Percentiles rank a stretch among this genome's conserved stretches.
These are phyloP conservation scores for Brachypodium distachyon DNA, from an alignment of 202 grass and related monocot genomes.

Conservation along the genomic window DNA sequence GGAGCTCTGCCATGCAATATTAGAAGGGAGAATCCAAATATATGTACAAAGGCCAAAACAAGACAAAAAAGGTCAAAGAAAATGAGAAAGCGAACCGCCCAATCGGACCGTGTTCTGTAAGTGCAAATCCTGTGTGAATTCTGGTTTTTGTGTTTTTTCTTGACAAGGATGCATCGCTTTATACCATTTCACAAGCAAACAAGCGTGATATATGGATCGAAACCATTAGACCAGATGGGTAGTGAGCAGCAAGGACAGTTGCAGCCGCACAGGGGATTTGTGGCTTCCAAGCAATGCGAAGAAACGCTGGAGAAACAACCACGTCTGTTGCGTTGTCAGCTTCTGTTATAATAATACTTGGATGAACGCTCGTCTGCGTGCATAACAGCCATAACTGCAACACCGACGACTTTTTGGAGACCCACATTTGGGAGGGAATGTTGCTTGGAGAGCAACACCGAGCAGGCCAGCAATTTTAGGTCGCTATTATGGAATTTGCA, in stretches of 20 bases:
- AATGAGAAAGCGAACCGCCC: too few relatives aligned
- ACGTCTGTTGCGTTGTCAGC: background rate
- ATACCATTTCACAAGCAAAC: background rate
- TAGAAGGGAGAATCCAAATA: too few relatives aligned
- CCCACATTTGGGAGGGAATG: background rate
- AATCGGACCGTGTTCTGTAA: too few relatives aligned
- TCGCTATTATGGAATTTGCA: too few relatives aligned
- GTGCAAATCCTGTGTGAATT: background rate
- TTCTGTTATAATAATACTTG: constrained; percentile 2
- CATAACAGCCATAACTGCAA: too few relatives aligned
- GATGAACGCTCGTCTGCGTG: background rate
- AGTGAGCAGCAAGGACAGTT: background rate
- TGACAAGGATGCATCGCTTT: background rate
- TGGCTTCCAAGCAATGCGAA: background rate
- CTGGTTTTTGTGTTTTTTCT: background rate
- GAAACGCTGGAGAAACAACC: background rate
- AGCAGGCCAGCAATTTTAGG: too few relatives aligned
- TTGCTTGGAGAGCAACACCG: background rate
- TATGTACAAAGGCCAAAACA: too few relatives aligned
- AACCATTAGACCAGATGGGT: background rate
- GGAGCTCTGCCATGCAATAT: too few relatives aligned
- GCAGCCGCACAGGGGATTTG: background rate
- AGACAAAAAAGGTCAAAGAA: too few relatives aligned
- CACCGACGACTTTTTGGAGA: background rate
- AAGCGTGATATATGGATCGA: background rate